phyloP scores from a whole-genome alignment of 345 rosid species.

The Iberis pinnata region DNA sequence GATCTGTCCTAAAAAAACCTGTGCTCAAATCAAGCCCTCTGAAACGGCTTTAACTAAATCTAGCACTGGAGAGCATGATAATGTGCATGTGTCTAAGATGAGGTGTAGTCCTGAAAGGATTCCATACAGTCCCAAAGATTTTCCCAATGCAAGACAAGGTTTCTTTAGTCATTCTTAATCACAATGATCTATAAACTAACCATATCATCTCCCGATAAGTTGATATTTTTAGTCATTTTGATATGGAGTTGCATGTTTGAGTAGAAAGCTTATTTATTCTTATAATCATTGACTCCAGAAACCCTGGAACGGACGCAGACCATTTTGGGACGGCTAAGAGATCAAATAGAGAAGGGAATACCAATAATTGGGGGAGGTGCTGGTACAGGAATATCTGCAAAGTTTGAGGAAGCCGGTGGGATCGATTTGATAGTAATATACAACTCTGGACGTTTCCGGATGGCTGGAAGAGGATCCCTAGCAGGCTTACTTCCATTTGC shows the following conservation, averaged over 20 bases:
- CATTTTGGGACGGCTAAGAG: conserved; percentile 58
- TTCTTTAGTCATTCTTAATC: conserved; percentile 5
- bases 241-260: conserved; percentile 10
- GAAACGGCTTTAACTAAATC: conserved; percentile 25
- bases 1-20: conserved; percentile 39
- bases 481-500: conserved; percentile 91
- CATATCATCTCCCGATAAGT: conserved; percentile 1
- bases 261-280: conserved; percentile 14
- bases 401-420: conserved; percentile 98
- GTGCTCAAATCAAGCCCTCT: conserved; percentile 23
- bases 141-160: conserved; percentile 89
- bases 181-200: conserved; percentile 6
- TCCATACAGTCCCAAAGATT: conserved; percentile 55
- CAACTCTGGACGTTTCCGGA: conserved; percentile 92
- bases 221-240: neutral
- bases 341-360: conserved; percentile 56
- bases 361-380: conserved; percentile 98
- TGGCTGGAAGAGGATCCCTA: conserved; percentile 98
- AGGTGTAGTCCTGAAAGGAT: conserved; percentile 34
- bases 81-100: conserved; percentile 8
- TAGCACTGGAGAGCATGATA: conserved; percentile 22
- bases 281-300: conserved; percentile 40
- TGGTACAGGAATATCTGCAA: conserved; percentile 96
- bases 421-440: conserved; percentile 80
- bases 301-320: conserved; percentile 59